Evolutionary conservation across 495 filamentous ascomycete species (phyloP).

Genomic region (Opeltia flavorubescens): DNA sequence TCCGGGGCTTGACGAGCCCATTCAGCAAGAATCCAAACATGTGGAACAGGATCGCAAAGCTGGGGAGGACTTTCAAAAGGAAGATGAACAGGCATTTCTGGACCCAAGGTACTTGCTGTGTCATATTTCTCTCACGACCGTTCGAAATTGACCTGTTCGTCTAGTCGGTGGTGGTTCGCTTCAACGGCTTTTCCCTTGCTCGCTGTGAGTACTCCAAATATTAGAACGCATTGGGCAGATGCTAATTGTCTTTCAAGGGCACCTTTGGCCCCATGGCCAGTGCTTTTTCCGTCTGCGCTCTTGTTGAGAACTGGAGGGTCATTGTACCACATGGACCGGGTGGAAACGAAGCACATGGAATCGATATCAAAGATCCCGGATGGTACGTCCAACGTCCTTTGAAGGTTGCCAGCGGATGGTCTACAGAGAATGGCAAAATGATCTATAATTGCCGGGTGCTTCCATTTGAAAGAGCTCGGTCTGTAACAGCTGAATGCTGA

Average conservation of each 20-base stretch:
- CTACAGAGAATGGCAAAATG: not conserved
- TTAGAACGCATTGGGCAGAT: not conserved
- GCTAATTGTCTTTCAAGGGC: constrained; percentile 23
- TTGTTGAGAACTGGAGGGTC: constrained; percentile 61
- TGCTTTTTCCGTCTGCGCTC: constrained; percentile 67
- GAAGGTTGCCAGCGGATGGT: no score
- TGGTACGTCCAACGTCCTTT: constrained; percentile 45
- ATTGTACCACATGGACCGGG: constrained; percentile 40
- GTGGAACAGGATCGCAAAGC: constrained; percentile 28
- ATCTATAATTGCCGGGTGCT: not conserved
- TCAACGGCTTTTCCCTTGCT: constrained; percentile 69
- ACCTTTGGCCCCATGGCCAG: constrained; percentile 75
- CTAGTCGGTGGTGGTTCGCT: constrained; percentile 74
- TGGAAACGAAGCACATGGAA: constrained; percentile 30
- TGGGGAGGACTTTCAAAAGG: constrained; percentile 13
- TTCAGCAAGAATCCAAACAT: constrained; percentile 31
- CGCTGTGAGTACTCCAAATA: constrained; percentile 27
- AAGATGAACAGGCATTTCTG: constrained; percentile 30
- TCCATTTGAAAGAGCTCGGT: not conserved
- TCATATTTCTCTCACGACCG: not conserved
- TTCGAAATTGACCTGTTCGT: not conserved
- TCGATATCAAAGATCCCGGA: constrained; percentile 47
- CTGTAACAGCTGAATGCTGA: not conserved
- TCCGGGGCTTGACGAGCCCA: constrained; percentile 38
- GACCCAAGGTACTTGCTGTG: constrained; percentile 40